Percentiles rank a stretch among this genome's conserved stretches.
phyloP scores from a whole-genome alignment of 2,329 filamentous ascomycete genomes.

The Dichotomopilus funicola region DNA sequence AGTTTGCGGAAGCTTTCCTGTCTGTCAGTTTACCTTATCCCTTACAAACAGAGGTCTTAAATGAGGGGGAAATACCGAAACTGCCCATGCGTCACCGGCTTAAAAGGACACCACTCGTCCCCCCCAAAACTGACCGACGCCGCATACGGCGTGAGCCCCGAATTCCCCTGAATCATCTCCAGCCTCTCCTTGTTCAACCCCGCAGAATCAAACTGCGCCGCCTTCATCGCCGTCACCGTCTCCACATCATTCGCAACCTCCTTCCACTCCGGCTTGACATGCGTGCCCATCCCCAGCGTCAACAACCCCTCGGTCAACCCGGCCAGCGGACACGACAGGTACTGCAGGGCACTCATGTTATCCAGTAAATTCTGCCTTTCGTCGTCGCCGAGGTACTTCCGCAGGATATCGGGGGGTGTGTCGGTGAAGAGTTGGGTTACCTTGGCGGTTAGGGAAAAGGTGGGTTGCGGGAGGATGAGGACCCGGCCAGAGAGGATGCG shows the following conservation, averaged over 20 bases:
- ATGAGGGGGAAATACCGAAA: conserved; percentile 21
- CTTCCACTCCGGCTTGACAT: conserved; percentile 33
- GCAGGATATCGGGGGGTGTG: too few relatives aligned
- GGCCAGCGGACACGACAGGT: conserved; percentile 24
- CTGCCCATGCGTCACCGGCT: conserved; percentile 43
- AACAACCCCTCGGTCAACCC: conserved; percentile 30
- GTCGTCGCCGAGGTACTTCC: neutral
- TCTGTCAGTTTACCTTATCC: neutral
- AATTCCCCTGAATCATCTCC: neutral
- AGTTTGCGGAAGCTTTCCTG: conserved; percentile 34
- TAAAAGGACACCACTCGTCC: conserved; percentile 31
- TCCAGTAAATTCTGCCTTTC: neutral
- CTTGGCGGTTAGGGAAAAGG: too few relatives aligned
- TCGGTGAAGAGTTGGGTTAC: too few relatives aligned
- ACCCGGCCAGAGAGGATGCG: neutral
- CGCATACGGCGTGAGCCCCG: conserved; percentile 34
- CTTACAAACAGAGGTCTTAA: too few relatives aligned
- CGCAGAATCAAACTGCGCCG: neutral
- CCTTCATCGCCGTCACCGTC: neutral
- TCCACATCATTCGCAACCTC: neutral
- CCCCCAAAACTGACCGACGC: neutral
- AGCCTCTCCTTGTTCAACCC: neutral
- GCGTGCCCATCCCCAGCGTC: conserved; percentile 31
- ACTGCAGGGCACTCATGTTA: neutral
- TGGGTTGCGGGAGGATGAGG: neutral